Evolutionary conservation across 2,329 filamentous ascomycete genomes (phyloP).

Genomic region (Aspergillus ochraceoroseus): DNA sequence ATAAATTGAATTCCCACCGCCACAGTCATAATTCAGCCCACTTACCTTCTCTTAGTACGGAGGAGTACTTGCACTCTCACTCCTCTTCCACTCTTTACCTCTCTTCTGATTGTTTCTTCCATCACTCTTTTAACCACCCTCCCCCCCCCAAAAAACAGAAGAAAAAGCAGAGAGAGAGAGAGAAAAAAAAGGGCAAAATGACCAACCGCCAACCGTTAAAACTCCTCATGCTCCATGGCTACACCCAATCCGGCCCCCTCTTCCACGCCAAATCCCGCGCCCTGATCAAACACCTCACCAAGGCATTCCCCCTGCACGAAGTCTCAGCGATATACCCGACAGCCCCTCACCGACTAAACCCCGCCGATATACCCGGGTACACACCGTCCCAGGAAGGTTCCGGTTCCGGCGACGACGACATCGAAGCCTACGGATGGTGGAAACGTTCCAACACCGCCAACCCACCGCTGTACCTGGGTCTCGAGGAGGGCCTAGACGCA

Average conservation of each 20-base stretch:
- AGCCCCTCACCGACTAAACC: conserved; percentile 58
- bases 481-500: conserved; percentile 62
- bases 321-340: conserved; percentile 64
- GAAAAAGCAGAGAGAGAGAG: too few species aligned
- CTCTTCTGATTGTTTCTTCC: neutral
- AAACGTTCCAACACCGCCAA: conserved; percentile 58
- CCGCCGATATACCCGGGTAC: conserved; percentile 67
- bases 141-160: too few species aligned
- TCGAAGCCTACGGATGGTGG: conserved; percentile 82
- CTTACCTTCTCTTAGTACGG: conserved; percentile 10
- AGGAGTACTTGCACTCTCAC: conserved; percentile 3
- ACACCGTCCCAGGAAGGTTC: conserved; percentile 38
- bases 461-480: conserved; percentile 59
- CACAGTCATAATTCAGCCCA: neutral
- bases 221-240: conserved; percentile 79
- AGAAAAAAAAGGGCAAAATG: neutral
- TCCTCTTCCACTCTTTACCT: neutral
- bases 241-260: conserved; percentile 79
- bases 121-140: neutral
- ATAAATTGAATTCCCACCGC: neutral
- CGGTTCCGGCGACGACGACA: conserved; percentile 42
- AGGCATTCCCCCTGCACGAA: conserved; percentile 61
- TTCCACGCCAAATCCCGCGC: conserved; percentile 88
- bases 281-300: conserved; percentile 72
- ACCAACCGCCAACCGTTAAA: conserved; percentile 42